Conservation (phyloP, 2,329 filamentous ascomycete species). For the Daldinia sp. region DNA sequence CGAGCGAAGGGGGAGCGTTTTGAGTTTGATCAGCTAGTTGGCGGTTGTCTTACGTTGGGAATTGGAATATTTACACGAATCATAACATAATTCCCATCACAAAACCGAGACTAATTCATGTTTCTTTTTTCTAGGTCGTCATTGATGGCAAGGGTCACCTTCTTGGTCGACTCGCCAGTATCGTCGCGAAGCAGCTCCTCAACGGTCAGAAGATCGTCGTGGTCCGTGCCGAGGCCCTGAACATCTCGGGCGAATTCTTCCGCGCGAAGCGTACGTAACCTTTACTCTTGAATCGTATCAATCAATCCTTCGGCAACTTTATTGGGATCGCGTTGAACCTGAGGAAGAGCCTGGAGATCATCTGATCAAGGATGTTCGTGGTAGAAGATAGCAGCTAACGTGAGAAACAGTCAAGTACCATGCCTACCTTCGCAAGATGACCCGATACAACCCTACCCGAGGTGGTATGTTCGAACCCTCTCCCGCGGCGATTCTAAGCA, state of each 20-base stretch:
- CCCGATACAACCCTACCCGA: slow-evolving; percentile 98
- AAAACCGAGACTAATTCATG: slow-evolving; percentile 50
- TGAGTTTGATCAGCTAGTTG: slow-evolving; percentile 12
- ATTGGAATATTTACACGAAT: slow-evolving; percentile 7
- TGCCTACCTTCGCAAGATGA: slow-evolving; percentile 99
- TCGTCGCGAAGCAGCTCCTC: slow-evolving; percentile 98
- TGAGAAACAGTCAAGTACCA: slow-evolving; percentile 95
- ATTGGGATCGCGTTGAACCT: slow-evolving; percentile 13
- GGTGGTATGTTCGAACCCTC: slow-evolving; percentile 77
- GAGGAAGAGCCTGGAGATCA: slow-evolving; percentile 33
- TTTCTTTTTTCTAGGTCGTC: slow-evolving; percentile 76
- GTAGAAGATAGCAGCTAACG: slow-evolving; percentile 59
- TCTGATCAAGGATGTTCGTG: not conserved
- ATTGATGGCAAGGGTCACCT: slow-evolving; percentile 99
- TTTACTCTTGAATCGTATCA: slow-evolving; percentile 13
- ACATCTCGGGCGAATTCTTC: slow-evolving; percentile 99
- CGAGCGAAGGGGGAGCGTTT: slow-evolving; percentile 1
- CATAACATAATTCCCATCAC: slow-evolving; percentile 10
- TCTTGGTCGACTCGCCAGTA: slow-evolving; percentile 97
- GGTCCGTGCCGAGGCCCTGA: slow-evolving; percentile 98
- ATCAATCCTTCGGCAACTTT: slow-evolving; percentile 9
- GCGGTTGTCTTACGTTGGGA: not conserved
- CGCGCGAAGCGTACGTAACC: slow-evolving; percentile 95
- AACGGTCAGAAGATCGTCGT: slow-evolving; percentile 99
- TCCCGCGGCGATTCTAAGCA: slow-evolving; percentile 40